Percentiles rank a stretch among this genome's conserved stretches.
Evolutionary conservation across 2,329 filamentous ascomycete species (phyloP).

Genomic region (Claviceps sorghi): DNA sequence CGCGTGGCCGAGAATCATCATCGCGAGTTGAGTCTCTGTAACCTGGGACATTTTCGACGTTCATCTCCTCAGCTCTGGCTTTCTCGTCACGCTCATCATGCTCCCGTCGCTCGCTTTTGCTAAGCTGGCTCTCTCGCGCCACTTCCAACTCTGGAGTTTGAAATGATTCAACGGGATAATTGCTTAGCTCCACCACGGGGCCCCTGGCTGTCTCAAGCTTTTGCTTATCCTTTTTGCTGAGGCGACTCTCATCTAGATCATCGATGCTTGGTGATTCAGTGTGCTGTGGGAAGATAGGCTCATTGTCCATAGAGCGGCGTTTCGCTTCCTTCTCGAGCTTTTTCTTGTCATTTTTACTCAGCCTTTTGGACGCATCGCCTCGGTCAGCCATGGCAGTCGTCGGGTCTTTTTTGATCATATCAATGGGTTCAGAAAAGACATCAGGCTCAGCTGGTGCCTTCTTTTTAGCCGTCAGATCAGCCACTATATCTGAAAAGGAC

Average conservation of each 20-base stretch:
- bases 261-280: slow-evolving; percentile 7
- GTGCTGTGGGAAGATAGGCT: slow-evolving; percentile 1
- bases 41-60: slow-evolving; percentile 10
- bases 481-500: slow-evolving; percentile 34
- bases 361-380: slow-evolving; percentile 15
- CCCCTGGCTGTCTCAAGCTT: slow-evolving; percentile 25
- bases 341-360: slow-evolving; percentile 36
- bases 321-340: slow-evolving; percentile 27
- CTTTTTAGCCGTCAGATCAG: slow-evolving; percentile 19
- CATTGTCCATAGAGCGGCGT: slow-evolving; percentile 18
- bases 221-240: slow-evolving; percentile 36
- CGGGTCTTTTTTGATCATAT: slow-evolving; percentile 23
- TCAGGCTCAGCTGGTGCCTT: slow-evolving; percentile 20
- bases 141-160: slow-evolving; percentile 11
- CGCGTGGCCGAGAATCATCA: slow-evolving; percentile 9
- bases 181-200: slow-evolving; percentile 5
- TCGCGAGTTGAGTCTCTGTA: slow-evolving; percentile 11
- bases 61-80: slow-evolving; percentile 11
- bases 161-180: slow-evolving; percentile 4
- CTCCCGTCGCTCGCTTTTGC: slow-evolving; percentile 24
- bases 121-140: slow-evolving; percentile 13
- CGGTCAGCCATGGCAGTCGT: slow-evolving; percentile 12
- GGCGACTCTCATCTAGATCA: slow-evolving; percentile 13
- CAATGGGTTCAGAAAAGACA: slow-evolving; percentile 33
- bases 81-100: slow-evolving; percentile 32